phyloP scores from a whole-genome alignment of 176 grass and related monocot species.

The Lolium rigidum region DNA sequence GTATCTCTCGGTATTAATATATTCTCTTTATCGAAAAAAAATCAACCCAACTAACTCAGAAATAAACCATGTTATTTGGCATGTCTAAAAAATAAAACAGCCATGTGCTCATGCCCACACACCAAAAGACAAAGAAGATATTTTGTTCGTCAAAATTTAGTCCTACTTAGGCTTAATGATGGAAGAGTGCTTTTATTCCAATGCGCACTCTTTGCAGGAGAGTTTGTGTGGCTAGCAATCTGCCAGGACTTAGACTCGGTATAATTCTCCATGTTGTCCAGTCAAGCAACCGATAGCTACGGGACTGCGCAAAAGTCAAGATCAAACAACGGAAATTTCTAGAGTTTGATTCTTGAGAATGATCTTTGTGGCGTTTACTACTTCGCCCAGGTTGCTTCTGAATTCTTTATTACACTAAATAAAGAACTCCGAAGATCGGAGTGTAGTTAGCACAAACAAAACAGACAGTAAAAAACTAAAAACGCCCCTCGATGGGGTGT shows the following conservation, averaged over 20 bases:
- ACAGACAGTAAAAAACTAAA: neutral
- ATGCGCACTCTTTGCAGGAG: neutral
- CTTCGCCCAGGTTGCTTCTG: neutral
- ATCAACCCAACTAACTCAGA: neutral
- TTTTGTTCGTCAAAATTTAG: neutral
- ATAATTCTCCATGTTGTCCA: neutral
- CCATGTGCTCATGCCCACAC: neutral
- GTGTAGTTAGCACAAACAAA: neutral
- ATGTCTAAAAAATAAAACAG: neutral
- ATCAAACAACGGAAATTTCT: neutral
- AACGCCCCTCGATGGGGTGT: neutral
- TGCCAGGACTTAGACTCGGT: neutral
- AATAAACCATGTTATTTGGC: neutral
- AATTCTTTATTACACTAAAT: neutral
- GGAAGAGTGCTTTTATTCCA: conserved; percentile 20
- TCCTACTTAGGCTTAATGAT: conserved; percentile 6
- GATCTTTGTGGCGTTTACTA: neutral
- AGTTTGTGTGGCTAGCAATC: neutral
- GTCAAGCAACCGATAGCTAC: conserved; percentile 35
- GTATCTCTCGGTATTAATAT: no score
- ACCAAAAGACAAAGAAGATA: neutral
- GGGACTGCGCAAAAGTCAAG: conserved; percentile 35
- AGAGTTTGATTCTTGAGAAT: neutral
- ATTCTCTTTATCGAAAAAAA: no score
- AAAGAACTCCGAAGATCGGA: neutral